These are phyloP conservation scores for Kwoniella dejecticola DNA, from an alignment of 768 basidiomycete species.

Conservation along the genomic window DNA sequence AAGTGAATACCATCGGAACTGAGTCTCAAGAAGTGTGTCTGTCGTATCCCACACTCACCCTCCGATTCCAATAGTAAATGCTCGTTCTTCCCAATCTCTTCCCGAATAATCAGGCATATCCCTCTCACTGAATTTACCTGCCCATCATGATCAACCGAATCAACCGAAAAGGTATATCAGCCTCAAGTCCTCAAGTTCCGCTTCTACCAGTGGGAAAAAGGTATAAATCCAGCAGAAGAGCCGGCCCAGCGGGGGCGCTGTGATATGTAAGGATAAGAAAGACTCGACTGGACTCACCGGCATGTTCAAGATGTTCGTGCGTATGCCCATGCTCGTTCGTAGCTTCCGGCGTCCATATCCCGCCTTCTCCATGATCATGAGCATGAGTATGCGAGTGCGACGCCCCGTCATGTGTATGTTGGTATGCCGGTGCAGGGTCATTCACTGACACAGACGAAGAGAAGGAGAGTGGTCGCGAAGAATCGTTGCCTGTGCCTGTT, in stretches of 20 bases:
- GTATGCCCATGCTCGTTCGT: conserved; percentile 85
- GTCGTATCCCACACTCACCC: conserved; percentile 63
- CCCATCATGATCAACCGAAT: background rate
- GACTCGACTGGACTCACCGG: conserved; percentile 62
- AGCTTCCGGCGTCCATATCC: conserved; percentile 46
- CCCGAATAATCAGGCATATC: conserved; percentile 84
- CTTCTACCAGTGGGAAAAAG: background rate
- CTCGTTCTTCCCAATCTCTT: conserved; percentile 86
- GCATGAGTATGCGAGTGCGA: too few relatives aligned
- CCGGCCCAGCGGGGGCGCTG: too few relatives aligned
- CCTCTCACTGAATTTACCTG: conserved; percentile 88
- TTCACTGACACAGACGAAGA: conserved; percentile 25
- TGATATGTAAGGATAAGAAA: background rate
- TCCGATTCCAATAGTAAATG: conserved; percentile 97
- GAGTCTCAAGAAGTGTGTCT: background rate
- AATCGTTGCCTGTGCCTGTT: background rate
- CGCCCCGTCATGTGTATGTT: too few relatives aligned
- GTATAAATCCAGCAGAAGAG: too few relatives aligned
- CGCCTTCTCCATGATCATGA: conserved; percentile 49
- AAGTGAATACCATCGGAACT: background rate
- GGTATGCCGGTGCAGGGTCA: too few relatives aligned
- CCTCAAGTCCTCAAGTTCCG: background rate
- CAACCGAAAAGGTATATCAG: background rate
- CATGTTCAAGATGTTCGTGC: conserved; percentile 86
- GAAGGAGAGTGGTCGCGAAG: conserved; percentile 25